phyloP scores from a whole-genome alignment of 75 land plant genomes.

The Pinus taeda region DNA sequence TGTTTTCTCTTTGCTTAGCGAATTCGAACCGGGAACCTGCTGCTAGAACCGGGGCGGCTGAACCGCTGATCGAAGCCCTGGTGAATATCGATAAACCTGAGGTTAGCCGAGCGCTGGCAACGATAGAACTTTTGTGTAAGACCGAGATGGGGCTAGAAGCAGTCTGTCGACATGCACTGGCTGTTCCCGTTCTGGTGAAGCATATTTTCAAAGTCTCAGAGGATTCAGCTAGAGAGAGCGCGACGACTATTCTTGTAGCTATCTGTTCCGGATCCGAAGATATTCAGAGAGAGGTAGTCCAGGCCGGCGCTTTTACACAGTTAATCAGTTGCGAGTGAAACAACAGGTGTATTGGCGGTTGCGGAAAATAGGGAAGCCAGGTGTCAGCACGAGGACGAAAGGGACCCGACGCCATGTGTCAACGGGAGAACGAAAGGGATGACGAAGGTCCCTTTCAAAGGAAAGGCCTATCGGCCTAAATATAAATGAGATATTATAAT shows the following conservation, averaged over 20 bases:
- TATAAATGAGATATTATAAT: too few relatives aligned
- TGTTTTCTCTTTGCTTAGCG: conserved; percentile 17
- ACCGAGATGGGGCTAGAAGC: conserved; percentile 30
- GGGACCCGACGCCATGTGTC: too few relatives aligned
- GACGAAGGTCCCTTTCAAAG: too few relatives aligned
- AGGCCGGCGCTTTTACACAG: conserved; percentile 59
- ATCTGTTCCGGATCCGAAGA: conserved; percentile 19
- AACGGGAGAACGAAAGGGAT: too few relatives aligned
- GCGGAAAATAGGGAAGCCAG: too few relatives aligned
- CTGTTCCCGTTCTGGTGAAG: conserved; percentile 37
- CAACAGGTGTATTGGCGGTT: too few relatives aligned
- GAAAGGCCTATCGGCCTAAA: too few relatives aligned
- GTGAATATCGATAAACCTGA: conserved; percentile 3
- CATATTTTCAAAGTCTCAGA: conserved; percentile 45
- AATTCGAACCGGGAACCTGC: conserved; percentile 19
- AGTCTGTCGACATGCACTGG: conserved; percentile 17
- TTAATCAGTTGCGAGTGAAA: too few relatives aligned
- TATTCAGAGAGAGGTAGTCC: conserved; percentile 34
- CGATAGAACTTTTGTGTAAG: conserved; percentile 34
- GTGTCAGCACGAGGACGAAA: too few relatives aligned
- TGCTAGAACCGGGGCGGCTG: conserved; percentile 23
- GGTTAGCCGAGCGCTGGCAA: conserved; percentile 30
- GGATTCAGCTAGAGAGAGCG: conserved; percentile 37
- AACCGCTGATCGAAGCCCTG: conserved; percentile 30
- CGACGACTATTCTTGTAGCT: conserved; percentile 14